Conservation (phyloP, 2,329 filamentous ascomycete genomes). For the Fusarium sp. region DNA sequence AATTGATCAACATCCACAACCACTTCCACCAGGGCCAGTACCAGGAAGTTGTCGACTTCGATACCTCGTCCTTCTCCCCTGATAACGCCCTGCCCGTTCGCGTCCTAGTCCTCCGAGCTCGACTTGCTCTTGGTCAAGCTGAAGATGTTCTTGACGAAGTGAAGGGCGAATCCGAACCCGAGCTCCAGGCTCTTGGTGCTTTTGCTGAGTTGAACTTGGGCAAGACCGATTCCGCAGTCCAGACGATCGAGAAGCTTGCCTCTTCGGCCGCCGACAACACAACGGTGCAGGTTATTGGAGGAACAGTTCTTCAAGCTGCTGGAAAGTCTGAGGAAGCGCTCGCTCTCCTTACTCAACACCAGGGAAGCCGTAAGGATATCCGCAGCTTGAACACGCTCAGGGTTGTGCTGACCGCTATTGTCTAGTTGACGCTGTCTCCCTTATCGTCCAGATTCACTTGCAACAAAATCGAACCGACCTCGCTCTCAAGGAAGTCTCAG, state of each 20-base stretch:
- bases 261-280: constrained; percentile 77
- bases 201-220: constrained; percentile 76
- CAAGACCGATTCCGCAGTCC: constrained; percentile 71
- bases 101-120: constrained; percentile 83
- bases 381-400: neutral
- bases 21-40: constrained; percentile 85
- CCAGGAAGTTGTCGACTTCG: constrained; percentile 86
- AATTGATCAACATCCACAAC: constrained; percentile 78
- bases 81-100: constrained; percentile 82
- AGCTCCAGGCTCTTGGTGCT: constrained; percentile 80
- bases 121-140: constrained; percentile 83
- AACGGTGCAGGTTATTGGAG: constrained; percentile 83
- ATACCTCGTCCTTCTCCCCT: constrained; percentile 80
- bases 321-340: constrained; percentile 90
- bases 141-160: constrained; percentile 78
- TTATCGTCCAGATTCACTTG: constrained; percentile 93
- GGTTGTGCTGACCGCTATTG: constrained; percentile 43
- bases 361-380: constrained; percentile 79
- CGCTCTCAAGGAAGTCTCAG: constrained; percentile 87
- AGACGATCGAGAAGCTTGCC: constrained; percentile 74
- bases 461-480: constrained; percentile 92
- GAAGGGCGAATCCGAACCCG: constrained; percentile 74
- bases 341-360: constrained; percentile 81
- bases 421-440: constrained; percentile 78
- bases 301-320: constrained; percentile 82